Base-by-base conservation (phyloP, 2,329 filamentous ascomycete genomes). In the Orbilia oligospora region DNA sequence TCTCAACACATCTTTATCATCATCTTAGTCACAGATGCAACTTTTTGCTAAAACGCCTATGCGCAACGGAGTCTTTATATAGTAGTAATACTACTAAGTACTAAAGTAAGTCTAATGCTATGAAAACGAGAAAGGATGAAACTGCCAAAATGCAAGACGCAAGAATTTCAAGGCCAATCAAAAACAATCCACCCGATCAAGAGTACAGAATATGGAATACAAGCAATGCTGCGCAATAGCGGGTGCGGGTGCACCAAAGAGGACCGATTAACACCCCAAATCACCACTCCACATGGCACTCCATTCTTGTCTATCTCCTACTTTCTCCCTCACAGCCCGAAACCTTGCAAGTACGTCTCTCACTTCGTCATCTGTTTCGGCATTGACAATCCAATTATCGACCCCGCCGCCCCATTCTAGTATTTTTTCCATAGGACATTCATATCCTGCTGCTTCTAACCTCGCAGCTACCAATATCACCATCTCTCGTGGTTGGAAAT, bases 361-460 rank as follows among this genome's bases (percentile, higher is more conserved):
- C 33, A 78, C 75, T 27, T 78, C 75, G n/a, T 78, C 75, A 38
- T 78, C 75, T 1, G 75, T 78, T 48, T 78, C 75, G 2, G 75
- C 75, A 33, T 78, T 72, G 9, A 78, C 63, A 18, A 33, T 46
- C 75, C 75, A 78, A 6, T 22, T 6, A 5, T 72, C 63, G 10
- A 78, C 75, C 6, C 75, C 75, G 2, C 75, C 63, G 36, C 75
- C 68, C 75, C 75, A 78, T 68, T 41, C 41, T n/a, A 78, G 18
- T 3, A 78, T 72, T 2, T 33, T 44, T 4, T 33, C 68, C 48
- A 78, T 72, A 0, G 75, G 63, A 14, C 33, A 6, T 10, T 78
- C 68, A 41, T 78, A 72, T n/a, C 75, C 75, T 0, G 68, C 68
- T 0, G 22, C 75, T 18, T 78, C 61, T 27, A 78, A 36, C 30